phyloP scores from a whole-genome alignment of 2,329 filamentous ascomycete species.

The Hymenoscyphus repandus region DNA sequence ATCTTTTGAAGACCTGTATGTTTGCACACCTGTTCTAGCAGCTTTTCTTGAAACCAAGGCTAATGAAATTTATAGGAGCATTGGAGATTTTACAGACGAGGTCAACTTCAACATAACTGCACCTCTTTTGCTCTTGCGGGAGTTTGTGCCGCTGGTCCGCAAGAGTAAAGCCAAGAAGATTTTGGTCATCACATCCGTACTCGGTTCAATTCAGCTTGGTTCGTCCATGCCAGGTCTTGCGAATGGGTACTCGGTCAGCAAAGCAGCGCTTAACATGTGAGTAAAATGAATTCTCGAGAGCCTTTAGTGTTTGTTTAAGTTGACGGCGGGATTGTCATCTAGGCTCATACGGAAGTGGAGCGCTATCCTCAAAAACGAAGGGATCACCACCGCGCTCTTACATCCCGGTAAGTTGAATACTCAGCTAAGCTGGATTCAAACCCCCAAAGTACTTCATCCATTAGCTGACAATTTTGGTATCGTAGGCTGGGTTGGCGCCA shows the following conservation, averaged over 20 bases:
- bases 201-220: constrained; percentile 21
- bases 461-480: not conserved
- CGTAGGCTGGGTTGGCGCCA: constrained; percentile 12
- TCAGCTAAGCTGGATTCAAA: no score
- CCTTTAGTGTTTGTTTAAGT: not conserved
- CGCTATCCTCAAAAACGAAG: constrained; percentile 19
- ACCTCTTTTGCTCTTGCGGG: no score
- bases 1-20: constrained; percentile 20
- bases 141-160: no score
- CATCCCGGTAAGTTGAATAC: no score
- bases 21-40: not conserved
- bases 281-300: no score
- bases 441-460: not conserved
- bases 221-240: constrained; percentile 13
- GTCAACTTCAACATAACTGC: no score
- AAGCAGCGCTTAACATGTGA: constrained; percentile 19
- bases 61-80: no score
- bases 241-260: constrained; percentile 15
- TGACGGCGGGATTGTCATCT: not conserved
- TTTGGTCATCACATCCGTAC: constrained; percentile 9
- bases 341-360: constrained; percentile 23
- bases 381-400: constrained; percentile 14
- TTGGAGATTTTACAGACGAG: constrained; percentile 1
- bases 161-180: no score
- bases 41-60: no score